These are phyloP conservation scores for Podospora bellae-mahoneyi DNA, from an alignment of 495 filamentous ascomycete genomes.

Conservation along the genomic window DNA sequence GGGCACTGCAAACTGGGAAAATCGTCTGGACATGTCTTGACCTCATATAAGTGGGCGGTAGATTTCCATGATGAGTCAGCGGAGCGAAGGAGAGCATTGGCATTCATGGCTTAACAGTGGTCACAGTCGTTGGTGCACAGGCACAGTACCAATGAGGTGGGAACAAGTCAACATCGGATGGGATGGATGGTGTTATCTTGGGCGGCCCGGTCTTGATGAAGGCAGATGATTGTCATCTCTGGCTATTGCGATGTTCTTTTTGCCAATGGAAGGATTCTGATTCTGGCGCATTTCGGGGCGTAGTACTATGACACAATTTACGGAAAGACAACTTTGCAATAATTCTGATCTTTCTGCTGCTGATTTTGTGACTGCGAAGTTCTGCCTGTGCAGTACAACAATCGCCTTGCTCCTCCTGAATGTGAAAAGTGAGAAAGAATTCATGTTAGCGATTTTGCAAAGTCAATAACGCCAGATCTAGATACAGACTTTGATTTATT, in stretches of 20 bases:
- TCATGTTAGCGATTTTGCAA: neutral
- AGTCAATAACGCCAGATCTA: neutral
- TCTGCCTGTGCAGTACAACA: too few relatives aligned
- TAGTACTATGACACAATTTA: constrained; percentile 6
- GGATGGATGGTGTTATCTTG: constrained; percentile 4
- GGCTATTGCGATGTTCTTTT: constrained; percentile 5
- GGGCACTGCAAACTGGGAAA: neutral
- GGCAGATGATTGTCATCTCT: neutral
- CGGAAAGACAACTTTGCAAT: constrained; percentile 4
- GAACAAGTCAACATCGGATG: neutral
- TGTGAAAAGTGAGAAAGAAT: neutral
- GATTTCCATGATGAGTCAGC: neutral
- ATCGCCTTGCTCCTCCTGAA: neutral
- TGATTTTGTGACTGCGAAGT: neutral
- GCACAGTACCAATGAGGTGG: neutral
- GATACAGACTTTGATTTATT: neutral
- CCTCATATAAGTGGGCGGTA: neutral
- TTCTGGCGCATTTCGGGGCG: constrained; percentile 14
- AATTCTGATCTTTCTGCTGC: neutral
- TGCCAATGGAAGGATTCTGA: neutral
- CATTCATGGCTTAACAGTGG: neutral
- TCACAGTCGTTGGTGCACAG: neutral
- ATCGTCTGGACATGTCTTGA: neutral
- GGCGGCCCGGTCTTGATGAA: neutral
- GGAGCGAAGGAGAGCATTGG: neutral